phyloP scores from a whole-genome alignment of 352 stramenopile genomes.

The Globisporangium paddicum region DNA sequence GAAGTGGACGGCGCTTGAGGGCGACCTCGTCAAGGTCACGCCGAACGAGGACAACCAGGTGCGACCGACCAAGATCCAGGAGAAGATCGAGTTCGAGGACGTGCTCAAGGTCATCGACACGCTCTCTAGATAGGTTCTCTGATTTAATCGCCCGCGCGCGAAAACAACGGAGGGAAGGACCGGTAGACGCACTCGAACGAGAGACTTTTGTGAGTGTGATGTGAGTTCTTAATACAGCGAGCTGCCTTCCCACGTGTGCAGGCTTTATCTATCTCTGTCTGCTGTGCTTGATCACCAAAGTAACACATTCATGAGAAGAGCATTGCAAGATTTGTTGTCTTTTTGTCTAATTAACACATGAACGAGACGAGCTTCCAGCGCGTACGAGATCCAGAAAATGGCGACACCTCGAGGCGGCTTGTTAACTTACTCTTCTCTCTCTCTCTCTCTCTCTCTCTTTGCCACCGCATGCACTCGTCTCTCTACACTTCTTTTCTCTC shows the following conservation, averaged over 20 bases:
- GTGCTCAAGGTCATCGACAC: slow-evolving; percentile 85
- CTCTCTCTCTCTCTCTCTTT: not conserved
- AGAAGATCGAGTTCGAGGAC: slow-evolving; percentile 85
- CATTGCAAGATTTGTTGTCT: slow-evolving; percentile 1
- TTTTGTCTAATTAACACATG: slow-evolving; percentile 15
- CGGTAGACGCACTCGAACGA: not conserved
- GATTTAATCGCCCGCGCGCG: not conserved
- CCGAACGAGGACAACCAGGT: slow-evolving; percentile 84
- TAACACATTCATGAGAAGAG: not conserved
- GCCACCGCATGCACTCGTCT: not conserved
- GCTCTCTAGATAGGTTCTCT: slow-evolving; percentile 75
- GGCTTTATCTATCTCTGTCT: not conserved
- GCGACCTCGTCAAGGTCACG: slow-evolving; percentile 48
- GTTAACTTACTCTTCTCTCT: slow-evolving; percentile 3
- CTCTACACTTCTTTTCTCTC: slow-evolving; percentile 6
- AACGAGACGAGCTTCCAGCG: not conserved
- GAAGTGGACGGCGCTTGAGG: slow-evolving; percentile 59
- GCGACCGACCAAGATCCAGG: slow-evolving; percentile 84
- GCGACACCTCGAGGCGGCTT: slow-evolving; percentile 2
- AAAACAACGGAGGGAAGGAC: not conserved
- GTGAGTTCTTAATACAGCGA: slow-evolving; percentile 7
- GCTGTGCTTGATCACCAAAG: not conserved
- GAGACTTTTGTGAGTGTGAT: not conserved
- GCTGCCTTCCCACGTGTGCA: not conserved
- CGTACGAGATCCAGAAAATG: not conserved